Evolutionary conservation across 2,329 filamentous ascomycete genomes (phyloP), one percentile per base, ranked within the genome.

Genomic region (Neoarthrinium moseri): DNA sequence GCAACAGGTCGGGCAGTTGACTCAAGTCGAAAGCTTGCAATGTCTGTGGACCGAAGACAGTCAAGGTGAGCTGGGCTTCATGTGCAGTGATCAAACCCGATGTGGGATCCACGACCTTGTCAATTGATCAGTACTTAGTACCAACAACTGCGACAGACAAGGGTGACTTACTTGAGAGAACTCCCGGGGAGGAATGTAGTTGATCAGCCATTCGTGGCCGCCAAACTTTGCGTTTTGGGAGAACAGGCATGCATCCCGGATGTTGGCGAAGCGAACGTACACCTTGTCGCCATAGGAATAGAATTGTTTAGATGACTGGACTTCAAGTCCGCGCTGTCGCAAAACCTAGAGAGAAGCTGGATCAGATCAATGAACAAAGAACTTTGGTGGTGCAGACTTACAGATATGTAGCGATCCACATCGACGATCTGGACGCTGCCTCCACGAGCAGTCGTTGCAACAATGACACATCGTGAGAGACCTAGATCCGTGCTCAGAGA

Each of bases 181-280:
- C 15, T 77, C 69, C 22, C 62, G 65, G 3, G 72, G 67, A 7
- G 65, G 63, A 22, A 81, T 62, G 40, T 72, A 72, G 35, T 66
- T 62, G 15, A 72, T 64, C 37, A 61, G 58, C 78, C 80, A 84
- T 26, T 67, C 65, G 10, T 69, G 63, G 36, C 67, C 66, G 26
- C 67, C 61, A 15, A 72, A 53, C 2, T 68, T 64, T 22, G 78
- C 60, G 41, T 74, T 75, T 11, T 73, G 65, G 46, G 73, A 68
- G 6, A 77, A 71, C 24, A 71, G 68, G 43, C 71, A 75, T 6
- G 83, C 73, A 59, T 86, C 81, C 40, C 79, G 73, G 40, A 84
- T 75, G 54, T 87, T 83, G 6, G 72, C 66, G 54, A 86, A 84
- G 4, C 73, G 74, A 20, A 83, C 64, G 47, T 74, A 78, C 23